Evolutionary conservation across 202 grass and related monocot genomes (phyloP).

Genomic region (Zizania palustris): DNA sequence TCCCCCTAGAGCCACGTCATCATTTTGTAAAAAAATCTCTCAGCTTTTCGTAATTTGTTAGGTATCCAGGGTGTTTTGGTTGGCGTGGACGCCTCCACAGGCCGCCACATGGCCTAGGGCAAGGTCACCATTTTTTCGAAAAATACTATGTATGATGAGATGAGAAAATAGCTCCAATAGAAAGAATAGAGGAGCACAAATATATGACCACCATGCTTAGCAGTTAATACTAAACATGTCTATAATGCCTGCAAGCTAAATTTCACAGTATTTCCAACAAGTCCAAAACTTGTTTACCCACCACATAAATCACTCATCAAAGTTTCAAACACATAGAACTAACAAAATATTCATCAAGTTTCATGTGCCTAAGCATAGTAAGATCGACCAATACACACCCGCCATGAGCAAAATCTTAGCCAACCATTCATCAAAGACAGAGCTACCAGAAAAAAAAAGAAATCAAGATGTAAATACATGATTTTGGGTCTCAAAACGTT

Average conservation of each 20-base stretch:
- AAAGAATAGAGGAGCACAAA: not conserved
- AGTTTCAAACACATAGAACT: conserved; percentile 19
- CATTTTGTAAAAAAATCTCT: too few species aligned
- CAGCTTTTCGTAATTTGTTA: too few species aligned
- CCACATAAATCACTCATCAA: conserved; percentile 2
- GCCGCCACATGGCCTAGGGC: too few species aligned
- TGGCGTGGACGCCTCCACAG: too few species aligned
- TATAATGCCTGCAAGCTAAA: not conserved
- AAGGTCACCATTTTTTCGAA: too few species aligned
- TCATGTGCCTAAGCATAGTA: conserved; percentile 3
- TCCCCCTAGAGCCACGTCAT: too few species aligned
- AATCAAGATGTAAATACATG: not conserved
- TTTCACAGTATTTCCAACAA: conserved; percentile 9
- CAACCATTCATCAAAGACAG: conserved; percentile 7
- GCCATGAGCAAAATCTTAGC: not conserved
- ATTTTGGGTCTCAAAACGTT: not conserved
- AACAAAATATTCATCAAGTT: not conserved
- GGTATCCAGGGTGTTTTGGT: too few species aligned
- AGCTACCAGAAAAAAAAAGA: conserved; percentile 26
- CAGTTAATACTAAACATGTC: not conserved
- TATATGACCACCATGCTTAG: conserved; percentile 18
- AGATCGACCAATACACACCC: conserved; percentile 16
- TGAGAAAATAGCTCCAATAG: conserved; percentile 25
- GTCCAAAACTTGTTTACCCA: not conserved
- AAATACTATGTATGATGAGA: not conserved